Base-by-base conservation (phyloP, 441 rosid species). In the Viola pubescens region DNA sequence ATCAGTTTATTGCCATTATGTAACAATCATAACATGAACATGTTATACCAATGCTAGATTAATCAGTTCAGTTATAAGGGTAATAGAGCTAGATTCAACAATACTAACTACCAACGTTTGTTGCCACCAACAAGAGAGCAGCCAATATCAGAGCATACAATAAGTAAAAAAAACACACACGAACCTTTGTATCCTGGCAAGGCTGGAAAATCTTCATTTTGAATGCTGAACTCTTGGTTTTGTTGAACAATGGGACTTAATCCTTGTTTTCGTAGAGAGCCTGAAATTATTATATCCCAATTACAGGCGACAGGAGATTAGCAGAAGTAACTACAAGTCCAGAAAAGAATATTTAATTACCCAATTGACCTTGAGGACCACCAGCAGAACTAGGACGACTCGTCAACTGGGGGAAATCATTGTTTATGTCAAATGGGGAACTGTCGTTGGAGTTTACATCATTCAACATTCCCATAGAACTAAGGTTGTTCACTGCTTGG, bases 151-250 rank as follows among this genome's bases (percentile, higher is more conserved):
- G 45, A 40, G 7, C 40, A 50, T 9, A 12, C 59, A 16, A 42
- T 12, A 7, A 12, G 1, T 11, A 26, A 11, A 46, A 37, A 51
- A 56, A 46, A 57, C 13, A 69, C 49, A 9, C 44, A 51, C 37
- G 52, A 61, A 94, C 99, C 99, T 84, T 91, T 94, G 65, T 85
- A 94, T 66, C 97, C 99, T 0, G 98, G 99, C 66, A 94, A 81
- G 56, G 99, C 99, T 49, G 99, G 99, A 78, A 94, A 94, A 78
- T 94, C 97, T 82, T 94, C 97, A 68, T 84, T 94, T 79, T 94
- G 97, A 64, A 94, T 94, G 77, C 99, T 91, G 77, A 90, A 94
- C 81, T 94, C 99, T 77, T 91, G 97, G 73, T 85, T 94, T 77
- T 94, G 97, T 64, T 90, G 99, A 71, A 82, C 97, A 67, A 94